Evolutionary conservation across 73 alveolate genomes (phyloP), one percentile per base, ranked within the genome.

Genomic region (Stentor coeruleus): DNA sequence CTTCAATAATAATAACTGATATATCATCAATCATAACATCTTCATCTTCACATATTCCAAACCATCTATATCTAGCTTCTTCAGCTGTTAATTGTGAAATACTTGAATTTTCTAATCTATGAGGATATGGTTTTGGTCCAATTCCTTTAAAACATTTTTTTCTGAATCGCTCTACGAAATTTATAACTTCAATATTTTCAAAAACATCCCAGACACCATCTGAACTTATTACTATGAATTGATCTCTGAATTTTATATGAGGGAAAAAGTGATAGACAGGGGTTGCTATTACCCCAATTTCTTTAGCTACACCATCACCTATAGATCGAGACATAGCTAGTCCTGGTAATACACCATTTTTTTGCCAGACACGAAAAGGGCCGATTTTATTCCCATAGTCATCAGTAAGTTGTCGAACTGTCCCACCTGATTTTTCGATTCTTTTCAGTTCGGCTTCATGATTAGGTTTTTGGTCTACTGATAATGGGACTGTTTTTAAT

Each of bases 141-240:
- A 39, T 39, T 14, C n/a, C 38, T 36, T 20, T 36, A 2, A 15
- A n/a, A 20, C 59, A 75, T 39, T 38, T 39, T 75, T n/a, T 20
- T 35, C 83, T 75, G 66, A 39, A 75, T 40, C 39, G 33, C 39
- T 75, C 83, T 38, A 75, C 83, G 39, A 75, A 75, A 75, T 75
- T 40, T 1, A 75, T 66, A 2, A 2, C 83, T 35, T 75, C 83
- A 2, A 39, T 39, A 2, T 75, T 39, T 0, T 37, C 59, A 31
- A 75, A 82, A 41, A 76, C 76, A 30, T 87, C 94, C 94, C 90
- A 84, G 39, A 84, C 85, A 33, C 90, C 90, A 81, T 84, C 90
- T 37, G 83, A 49, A 3, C 88, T 82, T 31, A 84, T 57, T 3
- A 84, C 82, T 1, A 84, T 49, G 35, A 81, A 84, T 0, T 75